Evolutionary conservation across 2,329 filamentous ascomycete species (phyloP).

Genomic region (Aspergillus sp.): DNA sequence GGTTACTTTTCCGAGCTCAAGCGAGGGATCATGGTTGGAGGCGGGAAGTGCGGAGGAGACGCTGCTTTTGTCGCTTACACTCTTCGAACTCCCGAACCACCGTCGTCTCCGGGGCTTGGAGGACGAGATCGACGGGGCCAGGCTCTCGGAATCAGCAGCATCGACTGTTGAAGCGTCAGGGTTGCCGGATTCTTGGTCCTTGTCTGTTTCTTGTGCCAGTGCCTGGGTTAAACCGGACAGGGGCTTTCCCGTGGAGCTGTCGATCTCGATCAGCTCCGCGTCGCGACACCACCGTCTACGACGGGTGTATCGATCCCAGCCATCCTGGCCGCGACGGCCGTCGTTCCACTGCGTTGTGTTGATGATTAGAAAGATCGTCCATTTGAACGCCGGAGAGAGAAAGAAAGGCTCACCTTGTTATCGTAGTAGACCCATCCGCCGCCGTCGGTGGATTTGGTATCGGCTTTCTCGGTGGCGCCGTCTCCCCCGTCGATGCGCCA

Average conservation of each 20-base stretch:
- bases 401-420: conserved; percentile 67
- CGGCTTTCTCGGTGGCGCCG: conserved; percentile 31
- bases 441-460: conserved; percentile 49
- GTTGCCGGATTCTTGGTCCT: conserved; percentile 15
- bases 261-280: conserved; percentile 83
- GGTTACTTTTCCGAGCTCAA: conserved; percentile 22
- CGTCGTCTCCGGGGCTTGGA: conserved; percentile 33
- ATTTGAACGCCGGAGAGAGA: background rate
- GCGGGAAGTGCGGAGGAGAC: conserved; percentile 18
- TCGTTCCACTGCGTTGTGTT: conserved; percentile 73
- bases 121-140: conserved; percentile 23
- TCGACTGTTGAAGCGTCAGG: conserved; percentile 19
- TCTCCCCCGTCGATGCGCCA: conserved; percentile 79
- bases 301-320: conserved; percentile 92
- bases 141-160: conserved; percentile 25
- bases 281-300: conserved; percentile 95
- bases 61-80: conserved; percentile 27
- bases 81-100: conserved; percentile 37
- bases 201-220: conserved; percentile 22
- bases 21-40: conserved; percentile 18
- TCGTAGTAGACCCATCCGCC: conserved; percentile 98
- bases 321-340: conserved; percentile 77
- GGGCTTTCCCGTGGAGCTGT: conserved; percentile 43
- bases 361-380: background rate
- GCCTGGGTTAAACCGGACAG: conserved; percentile 30